phyloP scores from a whole-genome alignment of 2,329 filamentous ascomycete species.

The Aspergillus bombycis region DNA sequence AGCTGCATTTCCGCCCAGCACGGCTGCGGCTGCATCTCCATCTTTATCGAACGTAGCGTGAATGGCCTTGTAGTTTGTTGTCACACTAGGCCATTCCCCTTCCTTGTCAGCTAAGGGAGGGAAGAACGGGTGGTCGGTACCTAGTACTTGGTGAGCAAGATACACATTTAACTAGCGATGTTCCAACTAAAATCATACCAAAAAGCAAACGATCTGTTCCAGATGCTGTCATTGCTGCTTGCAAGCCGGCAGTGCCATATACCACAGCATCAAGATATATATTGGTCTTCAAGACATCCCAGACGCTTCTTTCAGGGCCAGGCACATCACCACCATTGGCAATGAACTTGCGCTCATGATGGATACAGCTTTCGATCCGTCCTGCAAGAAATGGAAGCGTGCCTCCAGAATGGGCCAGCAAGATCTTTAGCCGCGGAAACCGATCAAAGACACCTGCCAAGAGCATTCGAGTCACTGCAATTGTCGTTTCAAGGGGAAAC shows the following conservation, averaged over 20 bases:
- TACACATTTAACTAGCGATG: neutral
- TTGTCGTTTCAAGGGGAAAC: constrained; percentile 91
- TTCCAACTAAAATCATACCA: constrained; percentile 26
- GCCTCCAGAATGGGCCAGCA: constrained; percentile 86
- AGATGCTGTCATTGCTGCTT: constrained; percentile 76
- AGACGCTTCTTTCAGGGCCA: constrained; percentile 61
- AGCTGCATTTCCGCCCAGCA: constrained; percentile 50
- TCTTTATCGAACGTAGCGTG: constrained; percentile 38
- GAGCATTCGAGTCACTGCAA: constrained; percentile 84
- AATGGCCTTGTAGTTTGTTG: constrained; percentile 51
- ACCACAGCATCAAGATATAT: constrained; percentile 78
- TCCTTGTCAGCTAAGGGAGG: constrained; percentile 41
- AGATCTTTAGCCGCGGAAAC: constrained; percentile 68
- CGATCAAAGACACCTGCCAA: constrained; percentile 83
- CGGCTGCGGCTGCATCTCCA: constrained; percentile 33
- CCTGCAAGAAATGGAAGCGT: constrained; percentile 88
- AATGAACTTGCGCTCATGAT: constrained; percentile 77
- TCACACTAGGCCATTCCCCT: constrained; percentile 50
- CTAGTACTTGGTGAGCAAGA: constrained; percentile 24
- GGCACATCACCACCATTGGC: constrained; percentile 63
- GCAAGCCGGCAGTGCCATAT: constrained; percentile 60
- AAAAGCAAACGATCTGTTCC: constrained; percentile 46
- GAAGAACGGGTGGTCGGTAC: constrained; percentile 52
- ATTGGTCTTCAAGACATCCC: constrained; percentile 72
- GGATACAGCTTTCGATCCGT: constrained; percentile 82